Conservation (phyloP, 169 alveolate genomes). For the Eimeria brunetti region DNA sequence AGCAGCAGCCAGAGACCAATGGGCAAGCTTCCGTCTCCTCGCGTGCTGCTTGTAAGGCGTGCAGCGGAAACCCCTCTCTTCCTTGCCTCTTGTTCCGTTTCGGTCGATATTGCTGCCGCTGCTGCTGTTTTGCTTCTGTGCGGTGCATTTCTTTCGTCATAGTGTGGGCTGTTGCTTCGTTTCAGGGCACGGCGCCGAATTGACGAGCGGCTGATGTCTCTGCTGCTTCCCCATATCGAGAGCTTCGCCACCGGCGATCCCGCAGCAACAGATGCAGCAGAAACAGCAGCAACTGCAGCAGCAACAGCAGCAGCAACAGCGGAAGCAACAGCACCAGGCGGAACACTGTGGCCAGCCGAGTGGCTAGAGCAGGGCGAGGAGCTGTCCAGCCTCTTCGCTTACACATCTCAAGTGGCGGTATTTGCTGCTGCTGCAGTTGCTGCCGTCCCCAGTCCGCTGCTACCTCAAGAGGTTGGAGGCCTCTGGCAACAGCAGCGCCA, state of each 20-base stretch:
- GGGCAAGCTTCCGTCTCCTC: constrained; percentile 38
- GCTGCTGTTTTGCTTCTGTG: background rate
- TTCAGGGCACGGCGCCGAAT: constrained; percentile 68
- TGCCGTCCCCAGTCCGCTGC: constrained; percentile 73
- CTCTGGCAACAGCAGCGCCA: constrained; percentile 66
- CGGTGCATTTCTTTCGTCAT: background rate
- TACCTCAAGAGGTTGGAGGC: constrained; percentile 55
- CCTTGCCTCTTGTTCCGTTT: background rate
- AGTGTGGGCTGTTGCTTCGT: background rate
- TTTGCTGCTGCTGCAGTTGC: constrained; percentile 71
- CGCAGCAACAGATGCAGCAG: constrained; percentile 50
- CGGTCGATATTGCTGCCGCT: background rate
- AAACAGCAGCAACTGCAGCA: constrained; percentile 35
- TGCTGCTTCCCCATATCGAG: constrained; percentile 52
- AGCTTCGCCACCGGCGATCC: constrained; percentile 45
- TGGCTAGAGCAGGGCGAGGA: constrained; percentile 47
- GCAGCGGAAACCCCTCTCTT: background rate
- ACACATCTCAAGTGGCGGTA: constrained; percentile 60
- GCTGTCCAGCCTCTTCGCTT: constrained; percentile 30
- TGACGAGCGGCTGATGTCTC: constrained; percentile 53
- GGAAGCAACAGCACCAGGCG: background rate
- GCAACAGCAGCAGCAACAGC: constrained; percentile 4
- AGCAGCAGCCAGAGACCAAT: background rate
- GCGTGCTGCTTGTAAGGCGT: constrained; percentile 56
- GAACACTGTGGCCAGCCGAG: constrained; percentile 15